These are phyloP conservation scores for Phytophthora boehmeriae DNA, from an alignment of 352 stramenopile genomes.

Conservation along the genomic window DNA sequence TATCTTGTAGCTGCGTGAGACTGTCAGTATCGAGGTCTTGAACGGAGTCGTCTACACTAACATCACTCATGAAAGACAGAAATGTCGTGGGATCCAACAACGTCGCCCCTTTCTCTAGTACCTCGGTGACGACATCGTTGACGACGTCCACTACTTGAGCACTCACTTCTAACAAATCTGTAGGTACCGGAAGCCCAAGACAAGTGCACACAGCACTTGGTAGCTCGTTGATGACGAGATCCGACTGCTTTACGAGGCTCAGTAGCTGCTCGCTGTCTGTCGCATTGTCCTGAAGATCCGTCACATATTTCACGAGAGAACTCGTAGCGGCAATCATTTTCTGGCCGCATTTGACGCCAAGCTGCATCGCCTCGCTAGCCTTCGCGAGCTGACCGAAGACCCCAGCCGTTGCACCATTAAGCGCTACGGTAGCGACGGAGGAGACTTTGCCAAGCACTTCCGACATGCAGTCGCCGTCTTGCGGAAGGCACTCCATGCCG, in stretches of 20 bases:
- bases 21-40: constrained; percentile 31
- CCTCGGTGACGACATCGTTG: constrained; percentile 28
- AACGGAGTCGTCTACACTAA: constrained; percentile 25
- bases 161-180: constrained; percentile 21
- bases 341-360: constrained; percentile 48
- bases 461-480: constrained; percentile 57
- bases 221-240: constrained; percentile 27
- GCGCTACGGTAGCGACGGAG: constrained; percentile 50
- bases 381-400: constrained; percentile 53
- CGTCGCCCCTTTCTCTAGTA: constrained; percentile 32
- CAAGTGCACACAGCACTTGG: constrained; percentile 55
- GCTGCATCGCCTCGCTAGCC: constrained; percentile 43
- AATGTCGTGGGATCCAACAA: constrained; percentile 31
- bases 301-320: constrained; percentile 36
- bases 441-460: constrained; percentile 52
- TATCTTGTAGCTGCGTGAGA: constrained; percentile 27
- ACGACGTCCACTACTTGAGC: constrained; percentile 37
- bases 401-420: constrained; percentile 51
- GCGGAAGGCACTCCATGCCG: constrained; percentile 70
- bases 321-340: constrained; percentile 34
- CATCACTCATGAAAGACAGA: constrained; percentile 28
- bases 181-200: constrained; percentile 37
- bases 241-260: constrained; percentile 41
- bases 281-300: constrained; percentile 35
- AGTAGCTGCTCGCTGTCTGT: constrained; percentile 39